Evolutionary conservation across 139 green algal genomes (phyloP).

Genomic region (Spirogloea muscicola): DNA sequence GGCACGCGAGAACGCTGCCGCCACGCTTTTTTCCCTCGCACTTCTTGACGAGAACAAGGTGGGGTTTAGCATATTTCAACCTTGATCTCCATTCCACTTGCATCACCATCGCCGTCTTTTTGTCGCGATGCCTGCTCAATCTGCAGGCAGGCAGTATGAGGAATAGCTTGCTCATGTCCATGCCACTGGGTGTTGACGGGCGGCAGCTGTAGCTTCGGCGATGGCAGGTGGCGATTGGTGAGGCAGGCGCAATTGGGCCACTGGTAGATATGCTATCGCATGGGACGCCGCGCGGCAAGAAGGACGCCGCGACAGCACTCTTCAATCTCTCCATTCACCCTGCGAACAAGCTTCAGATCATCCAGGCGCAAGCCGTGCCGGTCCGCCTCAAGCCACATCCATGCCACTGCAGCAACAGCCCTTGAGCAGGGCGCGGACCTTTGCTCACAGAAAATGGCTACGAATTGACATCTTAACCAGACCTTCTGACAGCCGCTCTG

Average conservation of each 20-base stretch:
- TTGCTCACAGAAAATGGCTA: neutral
- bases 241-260: slow-evolving; percentile 5
- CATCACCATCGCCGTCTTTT: too few species aligned
- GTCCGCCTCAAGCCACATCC: slow-evolving; percentile 4
- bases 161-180: too few species aligned
- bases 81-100: too few species aligned
- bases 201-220: too few species aligned
- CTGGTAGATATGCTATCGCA: slow-evolving; percentile 22
- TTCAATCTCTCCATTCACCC: slow-evolving; percentile 20
- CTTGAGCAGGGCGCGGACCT: neutral
- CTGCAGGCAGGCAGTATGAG: too few species aligned
- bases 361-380: slow-evolving; percentile 16
- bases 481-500: neutral
- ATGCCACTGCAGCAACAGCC: neutral
- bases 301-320: slow-evolving; percentile 19
- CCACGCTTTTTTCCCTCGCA: slow-evolving; percentile 14
- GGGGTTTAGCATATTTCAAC: too few species aligned
- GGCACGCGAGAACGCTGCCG: slow-evolving; percentile 19
- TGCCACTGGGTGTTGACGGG: too few species aligned
- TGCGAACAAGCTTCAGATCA: slow-evolving; percentile 10
- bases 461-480: too few species aligned
- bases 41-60: slow-evolving; percentile 20
- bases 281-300: slow-evolving; percentile 28
- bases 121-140: too few species aligned
- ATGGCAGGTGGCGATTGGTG: neutral